Conservation (phyloP, 768 basidiomycete species). For the Boletus fagicola region DNA sequence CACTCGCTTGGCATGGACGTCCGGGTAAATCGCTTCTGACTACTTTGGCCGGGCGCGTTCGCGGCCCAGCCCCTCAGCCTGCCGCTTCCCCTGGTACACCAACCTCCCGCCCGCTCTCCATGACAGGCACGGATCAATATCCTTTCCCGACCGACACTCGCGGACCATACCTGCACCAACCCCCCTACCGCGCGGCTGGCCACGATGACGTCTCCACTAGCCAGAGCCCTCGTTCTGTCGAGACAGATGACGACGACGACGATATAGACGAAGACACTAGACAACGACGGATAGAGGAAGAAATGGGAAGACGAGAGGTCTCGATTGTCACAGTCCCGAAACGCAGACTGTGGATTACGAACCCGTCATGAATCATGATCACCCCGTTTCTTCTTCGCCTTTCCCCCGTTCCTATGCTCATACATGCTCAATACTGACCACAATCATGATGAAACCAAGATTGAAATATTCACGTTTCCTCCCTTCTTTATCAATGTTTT, state of each 20-base stretch:
- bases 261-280: slow-evolving; percentile 73
- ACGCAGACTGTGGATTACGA: slow-evolving; percentile 71
- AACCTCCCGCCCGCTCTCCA: slow-evolving; percentile 40
- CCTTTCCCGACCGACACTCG: slow-evolving; percentile 45
- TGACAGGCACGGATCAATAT: slow-evolving; percentile 40
- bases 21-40: slow-evolving; percentile 60
- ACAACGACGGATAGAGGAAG: slow-evolving; percentile 75
- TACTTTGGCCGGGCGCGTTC: slow-evolving; percentile 45
- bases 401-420: slow-evolving; percentile 7
- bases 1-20: slow-evolving; percentile 55
- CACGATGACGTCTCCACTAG: slow-evolving; percentile 43
- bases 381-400: not conserved
- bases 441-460: slow-evolving; percentile 12
- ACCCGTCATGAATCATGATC: slow-evolving; percentile 51
- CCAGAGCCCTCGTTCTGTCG: slow-evolving; percentile 47
- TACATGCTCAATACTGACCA: slow-evolving; percentile 24
- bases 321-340: slow-evolving; percentile 78
- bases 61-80: slow-evolving; percentile 30
- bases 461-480: slow-evolving; percentile 4
- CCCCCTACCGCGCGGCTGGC: slow-evolving; percentile 50
- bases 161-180: slow-evolving; percentile 70
- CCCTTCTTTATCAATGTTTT: slow-evolving; percentile 14
- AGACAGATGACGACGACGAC: slow-evolving; percentile 61
- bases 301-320: slow-evolving; percentile 78
- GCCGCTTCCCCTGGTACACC: slow-evolving; percentile 37